Evolutionary conservation across 1,284 basidiomycete genomes (phyloP).

Genomic region (Heterobasidion occidentale): DNA sequence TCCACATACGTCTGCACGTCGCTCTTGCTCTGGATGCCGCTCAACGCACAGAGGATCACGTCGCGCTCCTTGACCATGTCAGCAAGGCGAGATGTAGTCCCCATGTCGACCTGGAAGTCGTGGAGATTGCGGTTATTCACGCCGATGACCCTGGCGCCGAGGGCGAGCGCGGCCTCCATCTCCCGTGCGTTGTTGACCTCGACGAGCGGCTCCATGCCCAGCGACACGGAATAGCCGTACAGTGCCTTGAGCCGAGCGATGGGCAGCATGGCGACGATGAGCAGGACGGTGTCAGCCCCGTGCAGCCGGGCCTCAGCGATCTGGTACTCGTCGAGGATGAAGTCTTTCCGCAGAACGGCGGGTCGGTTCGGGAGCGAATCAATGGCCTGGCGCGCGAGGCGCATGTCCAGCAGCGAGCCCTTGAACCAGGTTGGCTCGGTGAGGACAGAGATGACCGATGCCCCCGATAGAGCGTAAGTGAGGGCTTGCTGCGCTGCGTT

Average conservation of each 20-base stretch:
- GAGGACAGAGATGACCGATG: slow-evolving; percentile 89
- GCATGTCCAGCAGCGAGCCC: slow-evolving; percentile 88
- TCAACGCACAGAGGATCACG: slow-evolving; percentile 85
- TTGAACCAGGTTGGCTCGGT: slow-evolving; percentile 99
- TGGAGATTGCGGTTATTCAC: slow-evolving; percentile 99
- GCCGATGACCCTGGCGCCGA: slow-evolving; percentile 89
- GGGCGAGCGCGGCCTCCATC: slow-evolving; percentile 80
- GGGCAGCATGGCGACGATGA: slow-evolving; percentile 94
- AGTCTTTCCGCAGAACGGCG: slow-evolving; percentile 96
- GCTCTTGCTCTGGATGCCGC: slow-evolving; percentile 75
- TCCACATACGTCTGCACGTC: slow-evolving; percentile 81
- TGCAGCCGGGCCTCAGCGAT: slow-evolving; percentile 89
- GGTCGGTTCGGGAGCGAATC: slow-evolving; percentile 84
- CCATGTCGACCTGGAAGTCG: slow-evolving; percentile 96
- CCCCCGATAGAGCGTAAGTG: slow-evolving; percentile 87
- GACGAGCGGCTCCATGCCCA: slow-evolving; percentile 98
- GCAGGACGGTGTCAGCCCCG: slow-evolving; percentile 92
- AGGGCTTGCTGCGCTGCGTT: slow-evolving; percentile 83
- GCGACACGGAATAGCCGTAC: slow-evolving; percentile 72
- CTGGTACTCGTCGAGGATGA: slow-evolving; percentile 93
- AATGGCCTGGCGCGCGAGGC: slow-evolving; percentile 78
- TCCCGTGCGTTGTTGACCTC: slow-evolving; percentile 95
- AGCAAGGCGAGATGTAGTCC: slow-evolving; percentile 84
- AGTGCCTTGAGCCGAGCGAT: slow-evolving; percentile 66
- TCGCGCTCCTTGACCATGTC: slow-evolving; percentile 76